Base-by-base conservation (phyloP, 257 asterid genomes). In the Solanum bulbocastanum region DNA sequence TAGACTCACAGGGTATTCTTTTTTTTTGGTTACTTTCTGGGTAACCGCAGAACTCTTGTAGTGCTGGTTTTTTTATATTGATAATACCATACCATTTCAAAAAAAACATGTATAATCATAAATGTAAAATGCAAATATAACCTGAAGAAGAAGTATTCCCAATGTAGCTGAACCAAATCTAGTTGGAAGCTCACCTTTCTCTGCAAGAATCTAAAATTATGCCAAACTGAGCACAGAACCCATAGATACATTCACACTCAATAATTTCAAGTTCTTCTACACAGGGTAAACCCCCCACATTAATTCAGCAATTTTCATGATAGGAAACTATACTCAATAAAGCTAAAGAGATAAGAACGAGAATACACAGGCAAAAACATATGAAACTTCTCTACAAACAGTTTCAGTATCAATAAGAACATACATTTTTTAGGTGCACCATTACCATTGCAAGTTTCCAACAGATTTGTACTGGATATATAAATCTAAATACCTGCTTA, bases 101-200 rank as follows among this genome's bases (percentile, higher is more conserved):
- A 75, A 75, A 37, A 22, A 72, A 83, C 83, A 46, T 30, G 16
- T 44, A 86, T 46, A 30, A 22, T 82, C 69, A 49, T 49, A 12
- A 32, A 82, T 49, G 44, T 49, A 20, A 78, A 87, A 42, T 65
- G 20, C 69, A 87, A 89, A 83, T 23, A 76, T 79, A 88, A 96
- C 99, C 99, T 97, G 99, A 89, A 97, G 88, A 71, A 97, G 93
- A 92, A 96, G 99, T 90, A 97, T 93, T 78, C 99, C 99, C 72
- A 97, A 93, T 84, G 99, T 97, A 33, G 99, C 99, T 52, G 99
- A 97, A 81, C 99, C 99, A 89, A 97, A 94, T 92, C 96, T 95
- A 86, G 99, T 97, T 58, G 99, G 98, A 90, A 96, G 99, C 90
- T 97, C 99, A 76, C 99, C 99, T 89, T 91, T 97, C 91, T 97